Conservation (phyloP, 805 yeast genomes). For the Candida pseudoglaebosa region DNA sequence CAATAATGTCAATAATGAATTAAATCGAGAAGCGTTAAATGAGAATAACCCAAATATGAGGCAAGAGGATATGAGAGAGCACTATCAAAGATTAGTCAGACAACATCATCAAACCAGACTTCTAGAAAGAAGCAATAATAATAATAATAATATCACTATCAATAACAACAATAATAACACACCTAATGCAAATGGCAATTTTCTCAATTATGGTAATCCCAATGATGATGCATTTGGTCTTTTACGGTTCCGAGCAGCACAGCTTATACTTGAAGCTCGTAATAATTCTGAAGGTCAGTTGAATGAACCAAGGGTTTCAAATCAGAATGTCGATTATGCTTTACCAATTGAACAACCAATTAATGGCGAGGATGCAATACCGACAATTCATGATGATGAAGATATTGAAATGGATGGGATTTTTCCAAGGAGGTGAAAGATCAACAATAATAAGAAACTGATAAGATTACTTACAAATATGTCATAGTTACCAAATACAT, state of each 20-base stretch:
- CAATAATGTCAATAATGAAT: conserved; percentile 17
- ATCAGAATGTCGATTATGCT: conserved; percentile 27
- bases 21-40: conserved; percentile 28
- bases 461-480: too few relatives aligned
- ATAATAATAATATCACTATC: conserved; percentile 2
- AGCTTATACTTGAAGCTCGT: not conserved
- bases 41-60: conserved; percentile 26
- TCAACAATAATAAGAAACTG: conserved; percentile 1
- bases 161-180: conserved; percentile 7
- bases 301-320: not conserved
- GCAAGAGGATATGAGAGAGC: conserved; percentile 32
- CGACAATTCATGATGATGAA: conserved; percentile 22
- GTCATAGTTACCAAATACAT: too few relatives aligned
- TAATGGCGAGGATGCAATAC: conserved; percentile 18
- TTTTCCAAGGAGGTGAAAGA: conserved; percentile 15
- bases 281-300: not conserved
- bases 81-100: conserved; percentile 25
- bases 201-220: not conserved
- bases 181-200: conserved; percentile 1
- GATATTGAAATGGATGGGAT: conserved; percentile 32
- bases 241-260: not conserved
- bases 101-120: conserved; percentile 24
- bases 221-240: not conserved
- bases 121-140: conserved; percentile 3
- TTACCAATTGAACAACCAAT: conserved; percentile 41